These are phyloP conservation scores for Trametes maxima DNA, from an alignment of 768 basidiomycete genomes.

Conservation along the genomic window DNA sequence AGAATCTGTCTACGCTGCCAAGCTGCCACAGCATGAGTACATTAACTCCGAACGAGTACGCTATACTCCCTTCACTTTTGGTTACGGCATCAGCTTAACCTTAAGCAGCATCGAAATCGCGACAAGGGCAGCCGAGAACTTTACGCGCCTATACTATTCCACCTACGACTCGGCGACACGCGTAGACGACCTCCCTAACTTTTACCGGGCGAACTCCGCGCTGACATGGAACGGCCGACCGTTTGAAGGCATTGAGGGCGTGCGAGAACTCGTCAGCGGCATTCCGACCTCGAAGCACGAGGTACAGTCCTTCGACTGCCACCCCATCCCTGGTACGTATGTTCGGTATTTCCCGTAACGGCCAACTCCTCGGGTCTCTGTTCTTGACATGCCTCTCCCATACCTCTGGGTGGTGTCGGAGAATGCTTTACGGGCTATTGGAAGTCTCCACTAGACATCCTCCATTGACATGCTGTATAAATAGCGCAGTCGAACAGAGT, in stretches of 20 bases:
- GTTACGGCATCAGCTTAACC: neutral
- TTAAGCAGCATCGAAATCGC: conserved; percentile 78
- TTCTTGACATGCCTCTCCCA: neutral
- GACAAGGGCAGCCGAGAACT: conserved; percentile 80
- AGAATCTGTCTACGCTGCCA: neutral
- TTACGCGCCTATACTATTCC: conserved; percentile 80
- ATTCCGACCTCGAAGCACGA: conserved; percentile 86
- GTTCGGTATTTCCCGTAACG: conserved; percentile 2
- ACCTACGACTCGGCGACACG: conserved; percentile 83
- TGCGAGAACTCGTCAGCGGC: conserved; percentile 63
- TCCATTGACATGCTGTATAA: too few species aligned
- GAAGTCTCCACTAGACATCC: too few species aligned
- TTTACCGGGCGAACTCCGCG: conserved; percentile 77
- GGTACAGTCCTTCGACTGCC: conserved; percentile 86
- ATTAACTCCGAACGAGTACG: conserved; percentile 40
- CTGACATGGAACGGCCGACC: conserved; percentile 87
- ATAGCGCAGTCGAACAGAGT: too few species aligned
- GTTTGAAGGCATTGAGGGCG: conserved; percentile 69
- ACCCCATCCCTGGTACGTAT: conserved; percentile 76
- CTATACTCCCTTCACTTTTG: neutral
- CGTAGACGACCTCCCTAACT: conserved; percentile 73
- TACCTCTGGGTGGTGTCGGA: too few species aligned
- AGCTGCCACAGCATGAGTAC: conserved; percentile 29
- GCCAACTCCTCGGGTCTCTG: neutral
- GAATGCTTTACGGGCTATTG: too few species aligned